Evolutionary conservation across 352 stramenopile genomes (phyloP), one percentile per base, ranked within the genome.

Genomic region (Globisporangium mamillatum): DNA sequence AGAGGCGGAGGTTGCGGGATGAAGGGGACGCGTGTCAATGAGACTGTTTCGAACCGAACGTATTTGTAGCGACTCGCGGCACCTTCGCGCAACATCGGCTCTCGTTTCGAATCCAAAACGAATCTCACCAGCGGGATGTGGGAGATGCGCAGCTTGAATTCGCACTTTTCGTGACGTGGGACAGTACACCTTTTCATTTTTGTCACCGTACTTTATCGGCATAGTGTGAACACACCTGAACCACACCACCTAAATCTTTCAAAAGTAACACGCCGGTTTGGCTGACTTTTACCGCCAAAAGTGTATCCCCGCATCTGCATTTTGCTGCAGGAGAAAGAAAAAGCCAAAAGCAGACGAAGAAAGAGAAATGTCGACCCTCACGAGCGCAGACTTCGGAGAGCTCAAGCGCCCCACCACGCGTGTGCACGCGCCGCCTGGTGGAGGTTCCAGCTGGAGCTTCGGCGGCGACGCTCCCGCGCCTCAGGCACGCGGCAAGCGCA

Each of bases 381-480:
- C 88, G 59, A 94, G 86, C 72, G 74, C 82, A 1, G 88, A 95
- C 60, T 90, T 95, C 64, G 82, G 84, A 65, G 84, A 93, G 66
- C 81, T 95, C 63, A 93, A 92, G 77, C 86, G 88, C 55, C 88
- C 88, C 22, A 92, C 82, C 9, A 95, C 88, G 66, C 88, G 88
- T 41, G 83, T 95, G 58, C 84, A 93, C 67, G 88, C 88, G 12
- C 88, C 88, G 10, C 88, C 88, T 0, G 88, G 88, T 7, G 88
- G 88, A n/a, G 84, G 84, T 18, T 93, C 88, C 61, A 92, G 69
- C 76, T 93, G 82, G 82, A 92, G 83, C 75, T 85, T 93, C 46
- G 81, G 80, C 3, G 65, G 79, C 3, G 84, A 82, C 57, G 66
- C 67, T 16, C 36, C 80, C 10, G 34, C 67, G 27, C 68, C 72